Conservation (phyloP, 2,329 filamentous ascomycete species). For the Cladosporium sp. region DNA sequence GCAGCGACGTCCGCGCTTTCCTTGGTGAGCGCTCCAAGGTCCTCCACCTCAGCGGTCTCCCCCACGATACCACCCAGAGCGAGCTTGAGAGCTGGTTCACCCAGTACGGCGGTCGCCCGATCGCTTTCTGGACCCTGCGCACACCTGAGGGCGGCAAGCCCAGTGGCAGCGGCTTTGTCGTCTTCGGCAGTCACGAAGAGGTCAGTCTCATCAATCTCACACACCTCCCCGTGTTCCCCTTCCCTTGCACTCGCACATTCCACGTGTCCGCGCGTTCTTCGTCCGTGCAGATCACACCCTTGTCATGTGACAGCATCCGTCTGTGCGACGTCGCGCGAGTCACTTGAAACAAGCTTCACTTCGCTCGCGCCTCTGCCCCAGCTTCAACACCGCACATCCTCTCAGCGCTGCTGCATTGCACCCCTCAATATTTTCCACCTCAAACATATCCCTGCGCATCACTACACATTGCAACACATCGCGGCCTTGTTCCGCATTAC, state of each 20-base stretch:
- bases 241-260: constrained; percentile 7
- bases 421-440: not conserved
- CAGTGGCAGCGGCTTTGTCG: constrained; percentile 95
- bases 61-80: constrained; percentile 96
- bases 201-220: constrained; percentile 48
- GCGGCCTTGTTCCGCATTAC: not conserved
- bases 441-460: not conserved
- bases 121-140: constrained; percentile 97
- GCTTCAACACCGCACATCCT: constrained; percentile 6
- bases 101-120: constrained; percentile 93
- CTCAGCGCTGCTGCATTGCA: constrained; percentile 10
- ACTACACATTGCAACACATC: constrained; percentile 11
- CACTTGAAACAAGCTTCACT: constrained; percentile 10
- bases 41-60: constrained; percentile 92
- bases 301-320: constrained; percentile 8
- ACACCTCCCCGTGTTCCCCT: not conserved
- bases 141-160: constrained; percentile 99
- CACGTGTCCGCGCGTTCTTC: constrained; percentile 5
- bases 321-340: constrained; percentile 6
- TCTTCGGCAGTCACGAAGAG: constrained; percentile 99
- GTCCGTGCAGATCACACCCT: constrained; percentile 5
- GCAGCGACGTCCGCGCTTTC: constrained; percentile 93
- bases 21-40: constrained; percentile 95
- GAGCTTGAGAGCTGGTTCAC: constrained; percentile 99
- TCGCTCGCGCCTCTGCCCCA: constrained; percentile 6